phyloP scores from a whole-genome alignment of 2,329 filamentous ascomycete species.

The Neonectria coccinea region DNA sequence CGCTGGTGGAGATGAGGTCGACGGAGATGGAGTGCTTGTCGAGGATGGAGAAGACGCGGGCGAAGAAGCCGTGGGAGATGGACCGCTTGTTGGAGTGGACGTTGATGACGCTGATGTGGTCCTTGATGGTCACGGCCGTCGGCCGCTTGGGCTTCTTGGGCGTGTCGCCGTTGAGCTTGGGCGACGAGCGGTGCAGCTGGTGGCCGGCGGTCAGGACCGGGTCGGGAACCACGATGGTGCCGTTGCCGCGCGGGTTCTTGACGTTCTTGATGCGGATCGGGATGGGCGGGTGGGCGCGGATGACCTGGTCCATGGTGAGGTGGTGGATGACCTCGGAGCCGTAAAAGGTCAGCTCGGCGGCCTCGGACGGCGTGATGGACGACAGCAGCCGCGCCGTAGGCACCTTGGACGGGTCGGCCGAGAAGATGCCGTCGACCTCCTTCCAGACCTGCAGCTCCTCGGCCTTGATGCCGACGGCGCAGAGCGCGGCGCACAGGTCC shows the following conservation, averaged over 20 bases:
- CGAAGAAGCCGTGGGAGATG: constrained; percentile 95
- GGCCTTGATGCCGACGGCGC: constrained; percentile 88
- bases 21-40: constrained; percentile 90
- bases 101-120: constrained; percentile 96
- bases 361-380: constrained; percentile 92
- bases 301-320: constrained; percentile 97
- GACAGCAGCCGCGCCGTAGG: constrained; percentile 91
- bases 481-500: constrained; percentile 91
- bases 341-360: constrained; percentile 94
- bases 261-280: constrained; percentile 93
- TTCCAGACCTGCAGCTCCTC: constrained; percentile 98
- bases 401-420: constrained; percentile 85
- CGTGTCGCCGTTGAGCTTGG: constrained; percentile 48
- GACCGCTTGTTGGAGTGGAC: constrained; percentile 98
- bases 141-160: constrained; percentile 76
- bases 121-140: constrained; percentile 96
- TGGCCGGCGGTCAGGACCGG: constrained; percentile 64
- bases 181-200: constrained; percentile 67
- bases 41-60: constrained; percentile 90
- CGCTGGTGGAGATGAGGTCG: constrained; percentile 94
- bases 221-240: constrained; percentile 88
- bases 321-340: constrained; percentile 98
- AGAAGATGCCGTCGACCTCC: constrained; percentile 96
- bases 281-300: constrained; percentile 82
- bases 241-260: constrained; percentile 83